Evolutionary conservation across 169 alveolate genomes (phyloP).

Genomic region (Cardiosporidium cionae): DNA sequence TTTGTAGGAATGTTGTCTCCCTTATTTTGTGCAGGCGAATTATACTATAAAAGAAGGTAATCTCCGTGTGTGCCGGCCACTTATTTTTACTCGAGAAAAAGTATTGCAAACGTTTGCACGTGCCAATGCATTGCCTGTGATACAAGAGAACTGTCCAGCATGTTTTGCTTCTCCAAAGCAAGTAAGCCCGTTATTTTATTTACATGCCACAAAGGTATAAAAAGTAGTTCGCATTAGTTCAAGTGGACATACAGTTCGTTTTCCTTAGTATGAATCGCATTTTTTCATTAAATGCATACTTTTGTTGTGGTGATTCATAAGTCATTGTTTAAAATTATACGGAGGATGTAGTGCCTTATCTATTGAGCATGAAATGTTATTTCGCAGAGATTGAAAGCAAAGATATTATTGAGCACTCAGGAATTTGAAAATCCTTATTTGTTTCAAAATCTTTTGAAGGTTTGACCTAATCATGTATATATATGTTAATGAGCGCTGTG

Average conservation of each 20-base stretch:
- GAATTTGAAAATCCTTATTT: constrained; percentile 49
- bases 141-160: constrained; percentile 91
- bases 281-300: background rate
- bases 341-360: background rate
- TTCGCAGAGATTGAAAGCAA: constrained; percentile 23
- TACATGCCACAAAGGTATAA: background rate
- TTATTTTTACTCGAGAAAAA: constrained; percentile 78
- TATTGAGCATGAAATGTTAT: background rate
- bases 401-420: constrained; percentile 19
- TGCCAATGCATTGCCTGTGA: constrained; percentile 70
- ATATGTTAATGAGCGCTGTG: too few species aligned
- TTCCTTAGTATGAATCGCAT: background rate
- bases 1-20: background rate
- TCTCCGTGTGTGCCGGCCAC: constrained; percentile 81
- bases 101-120: constrained; percentile 69
- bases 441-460: constrained; percentile 22
- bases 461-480: too few species aligned
- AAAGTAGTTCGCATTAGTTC: background rate
- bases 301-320: background rate
- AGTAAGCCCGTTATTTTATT: constrained; percentile 43
- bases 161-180: constrained; percentile 89
- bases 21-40: constrained; percentile 35
- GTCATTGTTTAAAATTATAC: background rate
- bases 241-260: background rate
- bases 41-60: constrained; percentile 74